These are phyloP conservation scores for Psidium guajava DNA, from an alignment of 345 rosid species.

Conservation along the genomic window DNA sequence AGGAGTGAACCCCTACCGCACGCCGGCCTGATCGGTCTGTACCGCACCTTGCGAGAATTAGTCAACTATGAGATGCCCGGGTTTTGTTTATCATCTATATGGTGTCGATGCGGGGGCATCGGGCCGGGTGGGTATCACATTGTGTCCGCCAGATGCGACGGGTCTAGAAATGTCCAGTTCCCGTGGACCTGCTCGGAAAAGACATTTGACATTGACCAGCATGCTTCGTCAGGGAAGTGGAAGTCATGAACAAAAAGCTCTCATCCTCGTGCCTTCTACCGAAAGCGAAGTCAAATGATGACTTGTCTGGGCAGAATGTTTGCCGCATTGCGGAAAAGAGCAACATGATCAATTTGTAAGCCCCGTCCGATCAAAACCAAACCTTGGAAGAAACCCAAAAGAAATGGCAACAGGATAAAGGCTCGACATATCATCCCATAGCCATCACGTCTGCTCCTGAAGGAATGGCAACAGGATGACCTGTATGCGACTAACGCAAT, in stretches of 20 bases:
- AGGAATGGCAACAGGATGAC: background rate
- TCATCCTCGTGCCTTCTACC: background rate
- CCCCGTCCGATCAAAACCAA: background rate
- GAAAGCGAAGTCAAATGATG: background rate
- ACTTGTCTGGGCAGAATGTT: background rate
- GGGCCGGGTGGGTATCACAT: background rate
- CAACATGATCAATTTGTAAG: background rate
- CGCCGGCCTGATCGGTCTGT: background rate
- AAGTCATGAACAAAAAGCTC: background rate
- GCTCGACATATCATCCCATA: background rate
- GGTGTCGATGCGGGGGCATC: background rate
- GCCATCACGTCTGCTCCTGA: background rate
- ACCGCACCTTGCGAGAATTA: background rate
- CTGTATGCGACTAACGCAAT: background rate
- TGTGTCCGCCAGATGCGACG: background rate
- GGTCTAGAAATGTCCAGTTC: background rate
- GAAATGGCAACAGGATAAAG: background rate
- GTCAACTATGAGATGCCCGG: background rate
- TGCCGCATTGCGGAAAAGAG: background rate
- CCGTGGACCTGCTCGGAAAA: background rate
- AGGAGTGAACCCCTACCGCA: background rate
- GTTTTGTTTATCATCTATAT: background rate
- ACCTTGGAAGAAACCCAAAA: background rate
- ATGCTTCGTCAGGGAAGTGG: background rate
- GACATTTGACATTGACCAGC: background rate